phyloP scores from a whole-genome alignment of 2,329 filamentous ascomycete species.

The Myrmaecium sp. region DNA sequence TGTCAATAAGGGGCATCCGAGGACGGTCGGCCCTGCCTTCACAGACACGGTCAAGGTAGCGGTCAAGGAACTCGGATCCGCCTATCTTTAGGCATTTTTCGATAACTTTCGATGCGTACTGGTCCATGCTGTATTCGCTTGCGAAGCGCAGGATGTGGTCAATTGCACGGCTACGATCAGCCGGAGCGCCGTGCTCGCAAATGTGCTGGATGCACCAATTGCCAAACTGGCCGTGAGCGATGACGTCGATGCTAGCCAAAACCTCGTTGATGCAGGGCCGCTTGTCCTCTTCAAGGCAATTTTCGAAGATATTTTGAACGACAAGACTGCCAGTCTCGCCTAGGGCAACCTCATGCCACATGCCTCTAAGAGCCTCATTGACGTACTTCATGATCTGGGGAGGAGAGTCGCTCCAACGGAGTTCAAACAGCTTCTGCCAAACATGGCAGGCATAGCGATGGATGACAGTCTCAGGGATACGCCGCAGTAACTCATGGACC shows the following conservation, averaged over 20 bases:
- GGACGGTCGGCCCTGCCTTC: constrained; percentile 81
- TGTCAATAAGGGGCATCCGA: constrained; percentile 92
- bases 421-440: constrained; percentile 98
- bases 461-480: constrained; percentile 94
- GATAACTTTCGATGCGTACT: constrained; percentile 97
- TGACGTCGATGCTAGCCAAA: constrained; percentile 82
- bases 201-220: constrained; percentile 99
- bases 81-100: constrained; percentile 99
- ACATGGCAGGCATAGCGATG: constrained; percentile 98
- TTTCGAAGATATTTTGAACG: constrained; percentile 99
- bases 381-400: constrained; percentile 98
- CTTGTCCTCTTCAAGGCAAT: constrained; percentile 98
- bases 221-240: constrained; percentile 93
- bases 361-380: constrained; percentile 82
- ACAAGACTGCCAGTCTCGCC: constrained; percentile 96
- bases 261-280: constrained; percentile 96
- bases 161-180: constrained; percentile 81
- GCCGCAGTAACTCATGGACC: constrained; percentile 91
- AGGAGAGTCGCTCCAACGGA: constrained; percentile 86
- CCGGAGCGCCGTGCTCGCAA: constrained; percentile 84
- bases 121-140: constrained; percentile 95
- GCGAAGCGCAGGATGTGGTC: constrained; percentile 91
- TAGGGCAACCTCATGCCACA: constrained; percentile 97
- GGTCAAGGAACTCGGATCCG: constrained; percentile 72
- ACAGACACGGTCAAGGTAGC: constrained; percentile 86